These are phyloP conservation scores for Sclerotinia nivalis DNA, from an alignment of 2,329 filamentous ascomycete genomes.

Conservation along the genomic window DNA sequence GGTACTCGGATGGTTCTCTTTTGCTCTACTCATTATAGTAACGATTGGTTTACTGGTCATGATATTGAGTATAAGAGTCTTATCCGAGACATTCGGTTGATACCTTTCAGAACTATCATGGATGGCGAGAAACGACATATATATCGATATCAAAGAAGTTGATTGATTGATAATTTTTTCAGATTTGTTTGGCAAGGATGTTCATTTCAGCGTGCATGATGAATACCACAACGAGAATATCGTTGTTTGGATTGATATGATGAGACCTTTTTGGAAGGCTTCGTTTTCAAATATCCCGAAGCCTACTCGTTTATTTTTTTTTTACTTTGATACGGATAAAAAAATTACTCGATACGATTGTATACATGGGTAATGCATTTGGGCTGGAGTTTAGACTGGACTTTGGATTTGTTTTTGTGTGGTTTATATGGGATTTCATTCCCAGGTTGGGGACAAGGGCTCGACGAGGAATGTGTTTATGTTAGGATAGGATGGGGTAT, in stretches of 20 bases:
- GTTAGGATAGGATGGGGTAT: slow-evolving; percentile 8
- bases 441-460: neutral
- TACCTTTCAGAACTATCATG: neutral
- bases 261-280: neutral
- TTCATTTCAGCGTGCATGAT: slow-evolving; percentile 24
- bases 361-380: slow-evolving; percentile 21
- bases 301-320: slow-evolving; percentile 2
- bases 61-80: slow-evolving; percentile 87
- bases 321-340: slow-evolving; percentile 15
- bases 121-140: slow-evolving; percentile 11
- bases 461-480: slow-evolving; percentile 3
- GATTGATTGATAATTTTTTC: slow-evolving; percentile 19
- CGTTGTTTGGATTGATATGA: slow-evolving; percentile 20
- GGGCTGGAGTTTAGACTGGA: slow-evolving; percentile 13
- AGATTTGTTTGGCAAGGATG: slow-evolving; percentile 18
- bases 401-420: slow-evolving; percentile 13
- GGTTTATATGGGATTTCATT: neutral
- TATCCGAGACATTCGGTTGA: slow-evolving; percentile 55
- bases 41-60: slow-evolving; percentile 94
- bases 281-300: slow-evolving; percentile 5
- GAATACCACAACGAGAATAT: slow-evolving; percentile 16
- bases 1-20: slow-evolving; percentile 97
- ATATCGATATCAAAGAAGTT: slow-evolving; percentile 8
- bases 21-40: slow-evolving; percentile 88
- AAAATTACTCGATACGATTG: slow-evolving; percentile 19